Evolutionary conservation across 176 grass and related monocot species (phyloP).

Genomic region (Zea mays): DNA sequence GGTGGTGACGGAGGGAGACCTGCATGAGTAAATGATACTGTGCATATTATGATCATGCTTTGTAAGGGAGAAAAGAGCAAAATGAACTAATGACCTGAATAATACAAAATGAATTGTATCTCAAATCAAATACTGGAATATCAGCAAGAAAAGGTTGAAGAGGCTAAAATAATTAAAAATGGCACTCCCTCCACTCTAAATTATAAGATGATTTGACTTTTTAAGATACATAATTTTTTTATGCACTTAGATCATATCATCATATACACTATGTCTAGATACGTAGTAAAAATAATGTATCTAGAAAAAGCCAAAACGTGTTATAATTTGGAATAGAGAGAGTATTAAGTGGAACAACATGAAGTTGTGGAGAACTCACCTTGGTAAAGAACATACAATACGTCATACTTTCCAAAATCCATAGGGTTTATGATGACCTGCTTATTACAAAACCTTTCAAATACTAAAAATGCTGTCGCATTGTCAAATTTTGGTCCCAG

Average conservation of each 20-base stretch:
- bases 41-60: slow-evolving; percentile 5
- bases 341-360: slow-evolving; percentile 13
- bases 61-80: slow-evolving; percentile 9
- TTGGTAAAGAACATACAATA: slow-evolving; percentile 78
- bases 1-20: slow-evolving; percentile 80
- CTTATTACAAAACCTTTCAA: slow-evolving; percentile 85
- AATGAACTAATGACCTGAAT: slow-evolving; percentile 27
- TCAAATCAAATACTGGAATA: slow-evolving; percentile 30
- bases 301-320: no score
- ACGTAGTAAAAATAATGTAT: no score
- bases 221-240: no score
- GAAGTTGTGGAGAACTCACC: slow-evolving; percentile 44
- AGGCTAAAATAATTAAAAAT: slow-evolving; percentile 34
- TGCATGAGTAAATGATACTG: slow-evolving; percentile 48
- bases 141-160: slow-evolving; percentile 23
- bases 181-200: no score
- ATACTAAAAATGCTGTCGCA: slow-evolving; percentile 54
- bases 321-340: no score
- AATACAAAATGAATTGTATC: slow-evolving; percentile 6
- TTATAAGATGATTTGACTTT: no score
- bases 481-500: slow-evolving; percentile 62
- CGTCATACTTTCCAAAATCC: slow-evolving; percentile 68
- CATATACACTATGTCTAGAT: no score
- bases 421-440: slow-evolving; percentile 68
- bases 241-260: no score